Base-by-base conservation (phyloP, 1,284 basidiomycete genomes). In the Microbotryum scabiosae region DNA sequence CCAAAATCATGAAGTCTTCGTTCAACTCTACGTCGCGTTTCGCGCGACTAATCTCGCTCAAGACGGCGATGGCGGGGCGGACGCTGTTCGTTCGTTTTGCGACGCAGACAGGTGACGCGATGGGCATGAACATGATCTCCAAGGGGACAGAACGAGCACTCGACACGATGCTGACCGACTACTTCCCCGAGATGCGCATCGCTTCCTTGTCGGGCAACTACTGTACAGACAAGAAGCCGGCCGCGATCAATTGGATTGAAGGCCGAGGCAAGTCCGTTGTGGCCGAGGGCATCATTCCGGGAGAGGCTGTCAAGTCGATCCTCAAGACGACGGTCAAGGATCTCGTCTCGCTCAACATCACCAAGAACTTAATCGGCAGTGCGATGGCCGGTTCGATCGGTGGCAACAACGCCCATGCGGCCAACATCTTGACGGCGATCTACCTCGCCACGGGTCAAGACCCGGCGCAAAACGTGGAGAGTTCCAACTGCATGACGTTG, bases 191-290 rank as follows among this genome's bases (percentile, higher is more conserved):
- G 60, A 97, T 97, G 93, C 78, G 85, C 70, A 85, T 93, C n/a
- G 81, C 97, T 28, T 89, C 93, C 16, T 82, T 99, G 12, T 91
- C 87, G 5, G 96, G 94, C 56, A 99, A 99, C 77, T 99, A 97
- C 76, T 98, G 96, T 80, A 99, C 91, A 60, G 96, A 99, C 79
- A 99, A 99, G 86, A 99, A 99, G 80, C 90, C 96, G 0, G 91
- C 94, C 9, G 96, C 96, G 50, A 97, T 99, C 79, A 98, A 99
- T 79, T 99, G 96, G 96, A 97, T 98, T 70, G 94, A 97, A 77
- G 96, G 96, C 2, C 82, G 94, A 60, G 96, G 96, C 30, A 99
- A 99, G 85, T 88, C 86, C 60, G 88, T 98, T 25, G 93, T 97
- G 51, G 93, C 92, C 0, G 96, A 99, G 78, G 92, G 92, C 4